Base-by-base conservation (phyloP, 2,329 filamentous ascomycete genomes). In the Orbilia ellipsospora region DNA sequence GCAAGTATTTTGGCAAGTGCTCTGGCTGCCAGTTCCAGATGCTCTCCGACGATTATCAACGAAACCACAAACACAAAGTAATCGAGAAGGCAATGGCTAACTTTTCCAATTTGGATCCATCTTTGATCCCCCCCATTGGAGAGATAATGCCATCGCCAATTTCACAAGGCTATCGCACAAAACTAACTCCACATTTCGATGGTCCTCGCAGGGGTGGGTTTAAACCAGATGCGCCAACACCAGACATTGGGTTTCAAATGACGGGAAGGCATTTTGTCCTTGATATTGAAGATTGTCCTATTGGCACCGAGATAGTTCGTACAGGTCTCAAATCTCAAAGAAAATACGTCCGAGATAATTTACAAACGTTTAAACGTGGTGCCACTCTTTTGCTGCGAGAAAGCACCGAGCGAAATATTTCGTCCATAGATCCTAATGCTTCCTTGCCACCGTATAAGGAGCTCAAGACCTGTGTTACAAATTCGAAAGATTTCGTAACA, bases 21-120 rank as follows among this genome's bases (percentile, higher is more conserved):
- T 92, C 91, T 8, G 95, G 95, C 36, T 99, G 95, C 81, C 95
- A 99, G 83, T 94, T 98, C 82, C 95, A 99, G 84, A 97, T 98
- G 92, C 88, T 99, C 77, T 89, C 92, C 65, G 98, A 98, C 82
- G 83, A 87, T 31, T 91, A 93, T 79, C 95, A 99, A 82, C 88
- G 99, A 28, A 86, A 85, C 52, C 90, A 94, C 83, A 99, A 99
- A 85, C 89, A 88, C 81, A 87, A 87, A 73, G 91, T 98, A 75
- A 90, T 99, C 54, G 92, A 96, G 80, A 96, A 95, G 81, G 95
- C 95, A 6, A 99, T 92, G 84, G 87, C 85, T 77, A 94, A 97
- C 84, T 99, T 98, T 83, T 96, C 94, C 13, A 89, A 92, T 75
- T 86, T 99, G 5, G 86, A 91, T 0, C 88, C 91, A 0, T 89